Evolutionary conservation across 495 filamentous ascomycete genomes (phyloP), one percentile per base, ranked within the genome.

Genomic region (Astrocystis sublimbata): DNA sequence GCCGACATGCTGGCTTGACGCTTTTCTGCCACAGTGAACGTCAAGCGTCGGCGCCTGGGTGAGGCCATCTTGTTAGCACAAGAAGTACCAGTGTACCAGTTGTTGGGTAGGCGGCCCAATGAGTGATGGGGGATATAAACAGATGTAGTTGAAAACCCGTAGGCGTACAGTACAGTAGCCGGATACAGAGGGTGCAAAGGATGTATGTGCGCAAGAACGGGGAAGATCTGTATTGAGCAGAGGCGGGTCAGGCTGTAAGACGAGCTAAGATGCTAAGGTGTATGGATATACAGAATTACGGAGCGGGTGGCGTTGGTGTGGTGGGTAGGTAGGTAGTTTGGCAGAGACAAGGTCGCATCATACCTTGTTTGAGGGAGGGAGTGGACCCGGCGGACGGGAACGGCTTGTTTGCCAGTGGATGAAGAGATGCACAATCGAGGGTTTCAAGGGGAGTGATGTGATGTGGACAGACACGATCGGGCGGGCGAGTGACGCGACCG

Each of bases 361-460:
- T 62, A 62, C 60, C 41, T 62, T 47, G 51, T 38, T 55, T 47
- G 60, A 45, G 55, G 49, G 60, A 45, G 55, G 49, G 31, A 23
- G 40, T 55, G 60, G 30, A 23, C 42, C 50, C 31, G 17, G 30
- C 24, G 33, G 28, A 17, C 31, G 28, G 23, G 26, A 17, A 62
- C 19, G 50, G 60, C 19, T 49, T 33, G 41, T 47, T 47, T 41
- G 31, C 59, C 59, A 53, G 31, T 33, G 19, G 30, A 56, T 10
- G 21, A 28, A 24, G 21, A 49, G 35, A 53, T 31, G 26, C 47
- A 47, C 50, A 45, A 45, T 54, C 30, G 60, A 33, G 12, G 36
- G 58, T 30, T 26, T 35, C n/a, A 40, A 19, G 10, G 33, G 15
- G 47, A 46, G 24, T 43, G 47, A 26, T 40, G 33, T 41, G 21